Percentiles rank a stretch among this genome's conserved stretches.
Evolutionary conservation across 2,329 filamentous ascomycete genomes (phyloP).

Genomic region (Penicillium sp.): DNA sequence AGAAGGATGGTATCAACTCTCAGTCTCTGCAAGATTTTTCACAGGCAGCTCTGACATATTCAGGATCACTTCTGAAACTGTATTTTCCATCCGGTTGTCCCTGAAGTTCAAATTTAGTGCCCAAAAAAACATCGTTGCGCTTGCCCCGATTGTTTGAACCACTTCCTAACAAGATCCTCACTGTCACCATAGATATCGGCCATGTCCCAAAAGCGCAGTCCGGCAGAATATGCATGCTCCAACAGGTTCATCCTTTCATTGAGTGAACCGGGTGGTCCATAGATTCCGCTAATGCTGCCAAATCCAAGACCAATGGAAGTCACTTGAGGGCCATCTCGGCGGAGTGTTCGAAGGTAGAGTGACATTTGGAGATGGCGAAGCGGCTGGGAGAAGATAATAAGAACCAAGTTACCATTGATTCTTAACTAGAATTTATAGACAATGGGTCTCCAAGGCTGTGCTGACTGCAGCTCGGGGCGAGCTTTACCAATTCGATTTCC

Average conservation of each 20-base stretch:
- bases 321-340: conserved; percentile 22
- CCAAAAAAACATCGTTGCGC: conserved; percentile 45
- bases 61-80: neutral
- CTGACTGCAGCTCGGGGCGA: no score
- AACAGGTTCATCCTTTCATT: conserved; percentile 24
- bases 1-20: conserved; percentile 44
- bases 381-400: neutral
- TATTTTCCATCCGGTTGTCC: neutral
- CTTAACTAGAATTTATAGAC: no score
- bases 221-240: conserved; percentile 32
- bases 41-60: conserved; percentile 36
- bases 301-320: conserved; percentile 27
- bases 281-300: conserved; percentile 20
- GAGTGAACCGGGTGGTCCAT: conserved; percentile 15
- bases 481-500: no score
- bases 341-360: conserved; percentile 13
- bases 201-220: conserved; percentile 36
- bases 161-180: conserved; percentile 37
- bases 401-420: neutral
- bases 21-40: conserved; percentile 41
- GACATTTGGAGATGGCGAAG: conserved; percentile 39
- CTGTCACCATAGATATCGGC: conserved; percentile 37
- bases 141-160: conserved; percentile 44
- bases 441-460: no score
- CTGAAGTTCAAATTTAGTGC: conserved; percentile 42